These are phyloP conservation scores for Melampsora americana DNA, from an alignment of 1,284 basidiomycete species.

Conservation along the genomic window DNA sequence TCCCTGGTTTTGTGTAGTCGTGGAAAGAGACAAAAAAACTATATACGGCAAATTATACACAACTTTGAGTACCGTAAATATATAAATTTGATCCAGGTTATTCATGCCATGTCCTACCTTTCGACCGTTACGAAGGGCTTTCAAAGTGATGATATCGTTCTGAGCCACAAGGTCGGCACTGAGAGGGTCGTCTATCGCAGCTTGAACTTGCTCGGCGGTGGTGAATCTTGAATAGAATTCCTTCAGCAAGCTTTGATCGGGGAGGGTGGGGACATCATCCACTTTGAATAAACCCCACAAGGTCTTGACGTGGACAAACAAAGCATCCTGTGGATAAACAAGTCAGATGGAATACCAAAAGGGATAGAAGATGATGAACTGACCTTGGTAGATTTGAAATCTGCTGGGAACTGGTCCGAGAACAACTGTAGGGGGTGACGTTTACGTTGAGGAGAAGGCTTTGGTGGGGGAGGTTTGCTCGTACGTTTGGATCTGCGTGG, in stretches of 20 bases:
- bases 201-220: background rate
- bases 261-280: background rate
- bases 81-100: slow-evolving; percentile 11
- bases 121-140: background rate
- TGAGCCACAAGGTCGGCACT: background rate
- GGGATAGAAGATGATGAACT: background rate
- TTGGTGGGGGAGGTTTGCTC: no score
- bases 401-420: slow-evolving; percentile 7
- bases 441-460: background rate
- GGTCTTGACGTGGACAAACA: slow-evolving; percentile 31
- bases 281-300: slow-evolving; percentile 29
- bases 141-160: background rate
- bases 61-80: no score
- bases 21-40: no score
- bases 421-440: slow-evolving; percentile 15
- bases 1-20: no score
- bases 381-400: slow-evolving; percentile 16
- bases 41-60: no score
- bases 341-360: background rate
- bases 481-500: background rate
- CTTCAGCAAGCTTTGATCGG: background rate
- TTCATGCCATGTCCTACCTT: slow-evolving; percentile 4
- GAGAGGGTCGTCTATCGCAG: background rate
- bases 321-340: background rate
- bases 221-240: slow-evolving; percentile 5